Conservation (phyloP, 306 rosid genomes). For the Dryas octopetala region DNA sequence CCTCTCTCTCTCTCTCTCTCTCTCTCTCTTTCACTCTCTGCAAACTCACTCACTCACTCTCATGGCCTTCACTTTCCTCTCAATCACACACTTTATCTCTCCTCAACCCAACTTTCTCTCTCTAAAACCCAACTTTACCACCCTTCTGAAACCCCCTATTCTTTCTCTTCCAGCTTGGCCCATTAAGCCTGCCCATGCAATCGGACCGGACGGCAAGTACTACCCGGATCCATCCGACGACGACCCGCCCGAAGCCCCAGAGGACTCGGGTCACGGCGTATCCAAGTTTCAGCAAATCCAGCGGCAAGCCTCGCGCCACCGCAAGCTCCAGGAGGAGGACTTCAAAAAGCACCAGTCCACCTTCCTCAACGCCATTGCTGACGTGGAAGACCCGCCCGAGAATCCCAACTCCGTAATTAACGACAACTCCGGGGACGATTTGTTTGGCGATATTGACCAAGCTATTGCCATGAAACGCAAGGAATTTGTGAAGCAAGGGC, state of each 20-base stretch:
- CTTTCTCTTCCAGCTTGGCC: conserved; percentile 16
- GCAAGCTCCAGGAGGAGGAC: conserved; percentile 63
- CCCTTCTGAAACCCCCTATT: conserved; percentile 14
- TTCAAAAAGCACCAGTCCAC: conserved; percentile 75
- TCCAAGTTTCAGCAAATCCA: conserved; percentile 77
- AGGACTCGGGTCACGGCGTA: conserved; percentile 77
- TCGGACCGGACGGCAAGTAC: conserved; percentile 64
- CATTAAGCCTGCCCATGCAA: conserved; percentile 41
- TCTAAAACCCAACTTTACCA: conserved; percentile 29
- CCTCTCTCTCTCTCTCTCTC: neutral
- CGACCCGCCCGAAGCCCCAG: conserved; percentile 78
- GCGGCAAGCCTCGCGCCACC: conserved; percentile 74
- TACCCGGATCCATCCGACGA: conserved; percentile 79
- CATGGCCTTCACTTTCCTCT: conserved; percentile 65
- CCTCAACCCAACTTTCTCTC: conserved; percentile 29
- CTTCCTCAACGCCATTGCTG: conserved; percentile 79
- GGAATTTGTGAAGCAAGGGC: conserved; percentile 87
- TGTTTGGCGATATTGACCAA: conserved; percentile 82
- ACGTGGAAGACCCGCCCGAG: conserved; percentile 68
- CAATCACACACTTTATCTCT: conserved; percentile 43
- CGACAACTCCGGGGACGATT: conserved; percentile 55
- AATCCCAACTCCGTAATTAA: conserved; percentile 19
- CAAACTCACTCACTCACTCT: conserved; percentile 7
- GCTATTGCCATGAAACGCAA: conserved; percentile 85
- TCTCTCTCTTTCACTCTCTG: neutral